A percentile compares a stretch with the other conserved stretches of the same genome.
Conservation (phyloP, 2,329 filamentous ascomycete species). For the Dothideomycetes sp. region DNA sequence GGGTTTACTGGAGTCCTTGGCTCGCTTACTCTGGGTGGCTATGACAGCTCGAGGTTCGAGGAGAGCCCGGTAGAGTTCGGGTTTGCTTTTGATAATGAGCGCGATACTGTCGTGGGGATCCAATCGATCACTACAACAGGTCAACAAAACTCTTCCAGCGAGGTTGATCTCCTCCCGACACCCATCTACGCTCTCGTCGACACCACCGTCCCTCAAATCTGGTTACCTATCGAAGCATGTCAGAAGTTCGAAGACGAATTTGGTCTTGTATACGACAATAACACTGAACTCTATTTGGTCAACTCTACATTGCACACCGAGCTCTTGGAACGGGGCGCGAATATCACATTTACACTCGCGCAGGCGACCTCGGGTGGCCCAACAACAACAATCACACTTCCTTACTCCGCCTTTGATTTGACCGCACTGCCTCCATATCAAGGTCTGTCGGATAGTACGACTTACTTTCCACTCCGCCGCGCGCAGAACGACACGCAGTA, state of each 20-base stretch:
- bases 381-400: constrained; percentile 34
- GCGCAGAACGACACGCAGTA: constrained; percentile 42
- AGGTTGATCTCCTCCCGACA: constrained; percentile 26
- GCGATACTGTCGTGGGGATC: constrained; percentile 49
- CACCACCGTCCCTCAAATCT: constrained; percentile 27
- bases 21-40: constrained; percentile 57
- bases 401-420: constrained; percentile 40
- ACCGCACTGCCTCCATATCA: constrained; percentile 35
- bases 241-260: constrained; percentile 25
- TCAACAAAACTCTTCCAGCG: constrained; percentile 18
- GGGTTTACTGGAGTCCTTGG: constrained; percentile 25
- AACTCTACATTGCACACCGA: constrained; percentile 23
- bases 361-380: constrained; percentile 21
- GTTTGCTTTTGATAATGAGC: constrained; percentile 44
- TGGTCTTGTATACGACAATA: constrained; percentile 25
- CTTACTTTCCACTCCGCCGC: constrained; percentile 56
- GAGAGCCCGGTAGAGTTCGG: constrained; percentile 51
- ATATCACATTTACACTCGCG: constrained; percentile 32
- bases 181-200: constrained; percentile 33
- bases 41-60: constrained; percentile 52
- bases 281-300: constrained; percentile 25
- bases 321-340: constrained; percentile 27
- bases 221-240: constrained; percentile 26
- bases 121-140: constrained; percentile 27
- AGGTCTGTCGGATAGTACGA: constrained; percentile 48